phyloP scores from a whole-genome alignment of 2,329 filamentous ascomycete genomes.

The Helotiales sp. region DNA sequence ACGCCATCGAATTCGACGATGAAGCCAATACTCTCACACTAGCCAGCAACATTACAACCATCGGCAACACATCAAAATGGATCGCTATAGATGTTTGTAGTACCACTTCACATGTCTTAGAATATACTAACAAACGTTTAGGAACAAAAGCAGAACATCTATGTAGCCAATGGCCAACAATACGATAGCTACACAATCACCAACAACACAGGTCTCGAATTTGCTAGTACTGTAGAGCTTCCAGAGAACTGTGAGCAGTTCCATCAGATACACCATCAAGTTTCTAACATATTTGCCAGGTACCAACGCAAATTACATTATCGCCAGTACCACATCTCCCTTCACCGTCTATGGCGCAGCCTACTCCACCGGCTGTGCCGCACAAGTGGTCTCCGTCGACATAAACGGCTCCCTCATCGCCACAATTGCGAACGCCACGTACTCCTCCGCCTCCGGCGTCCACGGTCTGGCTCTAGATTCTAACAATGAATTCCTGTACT shows the following conservation, averaged over 20 bases:
- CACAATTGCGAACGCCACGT: conserved; percentile 21
- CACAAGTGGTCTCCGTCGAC: conserved; percentile 26
- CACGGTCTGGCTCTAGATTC: conserved; percentile 31
- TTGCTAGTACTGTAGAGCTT: conserved; percentile 18
- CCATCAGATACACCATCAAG: not conserved
- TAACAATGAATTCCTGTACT: conserved; percentile 33
- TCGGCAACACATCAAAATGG: conserved; percentile 21
- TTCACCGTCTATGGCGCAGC: conserved; percentile 28
- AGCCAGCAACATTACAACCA: conserved; percentile 26
- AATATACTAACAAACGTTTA: not conserved
- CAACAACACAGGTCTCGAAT: conserved; percentile 16
- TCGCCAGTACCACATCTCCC: conserved; percentile 14
- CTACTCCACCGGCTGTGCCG: conserved; percentile 25
- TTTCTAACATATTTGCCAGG: not conserved
- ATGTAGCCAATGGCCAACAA: conserved; percentile 19
- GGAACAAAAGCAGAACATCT: conserved; percentile 20
- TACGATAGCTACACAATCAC: conserved; percentile 26
- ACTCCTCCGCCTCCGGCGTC: conserved; percentile 26
- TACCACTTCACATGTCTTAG: not conserved
- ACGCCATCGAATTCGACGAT: conserved; percentile 35
- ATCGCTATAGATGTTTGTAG: conserved; percentile 25
- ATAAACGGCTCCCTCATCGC: conserved; percentile 19
- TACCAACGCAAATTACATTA: conserved; percentile 23
- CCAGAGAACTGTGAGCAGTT: conserved; percentile 10
- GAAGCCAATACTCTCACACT: conserved; percentile 25